phyloP scores from a whole-genome alignment of 371 early-diverging fungal species.

The Mortierella sp. region DNA sequence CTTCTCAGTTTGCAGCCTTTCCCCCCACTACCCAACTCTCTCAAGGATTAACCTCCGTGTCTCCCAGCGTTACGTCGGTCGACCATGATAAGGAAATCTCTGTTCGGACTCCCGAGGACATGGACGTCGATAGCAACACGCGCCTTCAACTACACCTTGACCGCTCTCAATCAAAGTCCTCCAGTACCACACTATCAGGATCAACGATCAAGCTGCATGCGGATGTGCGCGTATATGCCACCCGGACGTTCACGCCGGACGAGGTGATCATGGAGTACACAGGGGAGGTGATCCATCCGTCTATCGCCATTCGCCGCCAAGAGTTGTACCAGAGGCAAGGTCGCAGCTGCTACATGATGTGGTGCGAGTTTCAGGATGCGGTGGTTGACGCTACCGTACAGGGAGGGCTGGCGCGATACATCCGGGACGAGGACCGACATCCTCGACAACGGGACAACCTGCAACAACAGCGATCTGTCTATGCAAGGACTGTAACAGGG shows the following conservation, averaged over 20 bases:
- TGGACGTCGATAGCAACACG: neutral
- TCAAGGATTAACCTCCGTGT: neutral
- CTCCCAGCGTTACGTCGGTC: neutral
- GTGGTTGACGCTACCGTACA: constrained; percentile 25
- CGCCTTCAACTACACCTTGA: neutral
- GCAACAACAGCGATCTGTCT: neutral
- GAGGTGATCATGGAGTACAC: constrained; percentile 29
- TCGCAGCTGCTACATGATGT: constrained; percentile 27
- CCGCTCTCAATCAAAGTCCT: neutral
- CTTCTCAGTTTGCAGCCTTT: neutral
- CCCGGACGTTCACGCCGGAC: constrained; percentile 4
- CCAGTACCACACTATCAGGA: neutral
- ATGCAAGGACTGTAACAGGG: neutral
- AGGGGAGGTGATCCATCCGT: constrained; percentile 23
- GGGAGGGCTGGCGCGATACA: constrained; percentile 24
- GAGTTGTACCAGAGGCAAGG: constrained; percentile 20
- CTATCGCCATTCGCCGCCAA: constrained; percentile 18
- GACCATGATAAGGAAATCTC: neutral
- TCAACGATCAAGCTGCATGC: neutral
- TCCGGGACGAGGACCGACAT: neutral
- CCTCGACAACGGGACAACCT: neutral
- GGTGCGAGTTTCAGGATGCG: constrained; percentile 24
- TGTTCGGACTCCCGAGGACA: neutral
- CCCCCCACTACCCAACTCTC: neutral
- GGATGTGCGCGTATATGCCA: constrained; percentile 16